A percentile compares a stretch with the other conserved stretches of the same genome.
Conservation (phyloP, 2,329 filamentous ascomycete species). For the Fusarium sp. region DNA sequence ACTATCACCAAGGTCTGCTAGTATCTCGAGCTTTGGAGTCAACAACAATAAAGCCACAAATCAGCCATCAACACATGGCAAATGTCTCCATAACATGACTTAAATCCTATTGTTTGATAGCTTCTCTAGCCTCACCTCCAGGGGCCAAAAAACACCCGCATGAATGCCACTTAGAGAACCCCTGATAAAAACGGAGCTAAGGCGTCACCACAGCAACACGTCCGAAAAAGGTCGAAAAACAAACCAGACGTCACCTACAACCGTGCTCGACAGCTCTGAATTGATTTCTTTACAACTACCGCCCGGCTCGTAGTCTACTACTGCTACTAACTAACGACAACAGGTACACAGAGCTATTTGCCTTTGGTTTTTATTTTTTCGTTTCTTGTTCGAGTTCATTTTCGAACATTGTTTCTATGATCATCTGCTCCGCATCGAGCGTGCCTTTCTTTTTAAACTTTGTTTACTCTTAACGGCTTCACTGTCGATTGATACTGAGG, state of each 20-base stretch:
- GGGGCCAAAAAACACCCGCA: constrained; percentile 10
- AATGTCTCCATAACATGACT: background rate
- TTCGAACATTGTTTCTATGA: constrained; percentile 38
- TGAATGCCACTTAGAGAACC: constrained; percentile 4
- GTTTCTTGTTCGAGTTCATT: constrained; percentile 7
- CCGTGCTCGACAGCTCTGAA: constrained; percentile 25
- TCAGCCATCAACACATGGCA: background rate
- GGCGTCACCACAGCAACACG: constrained; percentile 38
- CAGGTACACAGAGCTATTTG: constrained; percentile 43
- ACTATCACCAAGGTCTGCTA: background rate
- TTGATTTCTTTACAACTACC: constrained; percentile 12
- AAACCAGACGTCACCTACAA: constrained; percentile 40
- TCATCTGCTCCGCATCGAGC: constrained; percentile 14
- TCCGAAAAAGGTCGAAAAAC: constrained; percentile 27
- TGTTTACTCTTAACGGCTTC: constrained; percentile 34
- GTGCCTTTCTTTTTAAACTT: constrained; percentile 25
- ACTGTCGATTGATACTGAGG: background rate
- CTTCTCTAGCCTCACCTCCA: background rate
- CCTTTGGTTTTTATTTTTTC: constrained; percentile 1
- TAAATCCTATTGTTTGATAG: background rate
- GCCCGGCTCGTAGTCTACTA: constrained; percentile 2
- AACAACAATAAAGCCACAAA: background rate
- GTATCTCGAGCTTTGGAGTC: background rate
- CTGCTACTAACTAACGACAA: constrained; percentile 20
- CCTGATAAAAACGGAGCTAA: constrained; percentile 12